Conservation (phyloP, 2,329 filamentous ascomycete species). For the Fusarium sp. region DNA sequence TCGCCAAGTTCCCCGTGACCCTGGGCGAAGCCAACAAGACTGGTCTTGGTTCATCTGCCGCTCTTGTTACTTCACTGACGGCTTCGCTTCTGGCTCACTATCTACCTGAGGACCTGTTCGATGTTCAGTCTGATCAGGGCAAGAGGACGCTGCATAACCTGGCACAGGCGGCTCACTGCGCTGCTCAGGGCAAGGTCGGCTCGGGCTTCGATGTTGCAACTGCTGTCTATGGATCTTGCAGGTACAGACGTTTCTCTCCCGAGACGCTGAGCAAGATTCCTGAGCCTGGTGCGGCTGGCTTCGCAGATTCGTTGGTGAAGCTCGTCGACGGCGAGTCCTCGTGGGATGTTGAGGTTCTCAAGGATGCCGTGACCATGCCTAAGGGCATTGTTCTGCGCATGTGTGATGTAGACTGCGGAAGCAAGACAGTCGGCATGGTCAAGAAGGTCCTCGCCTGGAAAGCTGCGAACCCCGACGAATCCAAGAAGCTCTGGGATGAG, state of each 20-base stretch:
- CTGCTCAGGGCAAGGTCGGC: conserved; percentile 95
- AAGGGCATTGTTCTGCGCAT: conserved; percentile 83
- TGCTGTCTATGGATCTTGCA: conserved; percentile 90
- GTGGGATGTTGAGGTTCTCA: conserved; percentile 86
- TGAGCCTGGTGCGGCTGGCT: conserved; percentile 74
- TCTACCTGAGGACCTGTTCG: conserved; percentile 69
- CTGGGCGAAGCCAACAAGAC: conserved; percentile 91
- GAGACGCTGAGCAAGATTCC: conserved; percentile 76
- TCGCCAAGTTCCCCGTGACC: conserved; percentile 82
- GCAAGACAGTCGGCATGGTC: conserved; percentile 94
- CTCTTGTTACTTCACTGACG: conserved; percentile 89
- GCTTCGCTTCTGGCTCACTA: conserved; percentile 83
- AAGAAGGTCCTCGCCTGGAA: conserved; percentile 91
- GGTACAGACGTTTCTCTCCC: conserved; percentile 94
- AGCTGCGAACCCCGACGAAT: conserved; percentile 71
- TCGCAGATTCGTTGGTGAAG: conserved; percentile 72
- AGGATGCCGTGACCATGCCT: conserved; percentile 79
- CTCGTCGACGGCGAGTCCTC: conserved; percentile 73
- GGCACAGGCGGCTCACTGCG: conserved; percentile 92
- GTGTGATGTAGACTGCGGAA: conserved; percentile 96
- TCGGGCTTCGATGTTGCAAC: conserved; percentile 96
- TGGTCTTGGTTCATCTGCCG: conserved; percentile 93
- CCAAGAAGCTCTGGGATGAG: conserved; percentile 78
- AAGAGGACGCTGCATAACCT: conserved; percentile 85
- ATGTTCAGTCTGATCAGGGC: conserved; percentile 67